Base-by-base conservation (phyloP, 2,329 filamentous ascomycete species). In the Cytospora piceicola region DNA sequence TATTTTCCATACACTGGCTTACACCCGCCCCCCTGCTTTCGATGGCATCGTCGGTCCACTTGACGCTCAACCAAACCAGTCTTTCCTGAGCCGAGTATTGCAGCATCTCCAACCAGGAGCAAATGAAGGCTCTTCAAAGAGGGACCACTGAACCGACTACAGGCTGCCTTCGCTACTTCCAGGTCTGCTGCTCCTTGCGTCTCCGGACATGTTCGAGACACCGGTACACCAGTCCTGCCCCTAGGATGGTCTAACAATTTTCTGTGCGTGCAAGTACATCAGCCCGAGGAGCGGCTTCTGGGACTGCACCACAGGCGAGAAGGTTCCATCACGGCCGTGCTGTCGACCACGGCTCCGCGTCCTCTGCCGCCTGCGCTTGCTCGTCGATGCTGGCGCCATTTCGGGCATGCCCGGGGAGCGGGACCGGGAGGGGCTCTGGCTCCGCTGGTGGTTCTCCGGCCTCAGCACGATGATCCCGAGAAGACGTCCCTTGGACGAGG, bases 341-440 rank as follows among this genome's bases (percentile, higher is more conserved):
- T 69, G 57, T 61, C 77, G 76, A 61, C 76, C 73, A 53, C 76
- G 74, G 64, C 77, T 80, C 65, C 71, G 72, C 6, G 78, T 80
- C 68, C 78, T 73, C 64, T 77, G 76, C 30, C 78, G 73, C 58
- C 77, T 72, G 60, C 73, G 71, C 64, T 74, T 73, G 20, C 24
- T 15, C 20, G 36, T 9, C 54, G 17, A 46, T 12, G 22, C 42
- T 20, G 29, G 15, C 30, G 74, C 67, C 34, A 70, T 71, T 24
- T 72, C 70, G 7, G 65, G 46, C 11, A 71, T 69, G 8, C 64
- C 59, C 12, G 68, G 68, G 22, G 72, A 71, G 42, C 71, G 68
- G 24, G 78, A 79, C 46, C 77, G 71, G 27, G 78, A 79, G 14
- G 77, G 78, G 57, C 77, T 77, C 67, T 74, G 75, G 64, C 76